phyloP scores from a whole-genome alignment of 1,284 basidiomycete species.

The Cryptococcus sp. region DNA sequence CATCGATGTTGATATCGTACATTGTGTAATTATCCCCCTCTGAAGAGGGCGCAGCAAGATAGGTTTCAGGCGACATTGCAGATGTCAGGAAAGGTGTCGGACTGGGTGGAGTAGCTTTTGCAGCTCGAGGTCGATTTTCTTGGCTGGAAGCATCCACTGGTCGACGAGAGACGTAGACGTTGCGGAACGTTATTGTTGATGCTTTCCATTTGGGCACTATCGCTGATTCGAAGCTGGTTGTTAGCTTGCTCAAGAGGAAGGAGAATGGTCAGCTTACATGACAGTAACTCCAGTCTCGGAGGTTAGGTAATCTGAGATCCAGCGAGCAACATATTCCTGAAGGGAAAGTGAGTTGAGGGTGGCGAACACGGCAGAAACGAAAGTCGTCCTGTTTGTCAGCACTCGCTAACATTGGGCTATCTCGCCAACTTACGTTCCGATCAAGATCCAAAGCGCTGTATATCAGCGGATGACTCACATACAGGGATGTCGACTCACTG shows the following conservation, averaged over 20 bases:
- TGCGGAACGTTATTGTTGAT: conserved; percentile 91
- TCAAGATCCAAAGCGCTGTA: conserved; percentile 65
- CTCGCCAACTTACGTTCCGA: conserved; percentile 74
- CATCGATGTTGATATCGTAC: conserved; percentile 88
- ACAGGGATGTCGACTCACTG: conserved; percentile 46
- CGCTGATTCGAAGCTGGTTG: conserved; percentile 75
- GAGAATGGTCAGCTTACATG: conserved; percentile 50
- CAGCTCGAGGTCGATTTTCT: conserved; percentile 14
- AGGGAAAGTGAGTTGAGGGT: conserved; percentile 83
- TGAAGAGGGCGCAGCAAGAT: conserved; percentile 24
- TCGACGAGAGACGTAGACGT: conserved; percentile 87
- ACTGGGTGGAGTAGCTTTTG: conserved; percentile 32
- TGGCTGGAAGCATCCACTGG: conserved; percentile 50
- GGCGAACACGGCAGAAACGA: conserved; percentile 89
- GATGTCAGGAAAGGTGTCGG: conserved; percentile 40
- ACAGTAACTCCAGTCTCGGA: conserved; percentile 88
- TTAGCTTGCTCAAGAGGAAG: conserved; percentile 1
- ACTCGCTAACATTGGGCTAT: not conserved
- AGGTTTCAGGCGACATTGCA: conserved; percentile 32
- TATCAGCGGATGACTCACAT: not conserved
- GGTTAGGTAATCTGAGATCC: conserved; percentile 89
- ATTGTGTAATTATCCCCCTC: conserved; percentile 64
- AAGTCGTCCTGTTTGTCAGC: conserved; percentile 67
- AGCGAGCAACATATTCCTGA: conserved; percentile 85
- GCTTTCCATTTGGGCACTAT: conserved; percentile 98